Conservation (phyloP, 495 filamentous ascomycete genomes). For the Aspergillus sclerotioniger region DNA sequence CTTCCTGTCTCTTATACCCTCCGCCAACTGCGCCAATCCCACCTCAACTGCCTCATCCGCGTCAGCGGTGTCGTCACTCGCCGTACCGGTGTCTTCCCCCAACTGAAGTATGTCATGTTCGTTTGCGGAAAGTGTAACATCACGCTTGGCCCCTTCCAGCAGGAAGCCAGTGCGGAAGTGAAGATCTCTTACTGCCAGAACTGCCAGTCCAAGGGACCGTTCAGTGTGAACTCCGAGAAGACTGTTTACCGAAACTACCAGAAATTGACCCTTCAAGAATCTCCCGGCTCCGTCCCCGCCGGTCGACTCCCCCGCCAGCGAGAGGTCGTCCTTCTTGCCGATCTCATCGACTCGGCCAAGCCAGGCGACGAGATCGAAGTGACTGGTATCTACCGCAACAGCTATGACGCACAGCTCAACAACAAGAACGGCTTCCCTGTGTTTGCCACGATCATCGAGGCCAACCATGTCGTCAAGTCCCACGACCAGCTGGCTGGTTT, state of each 20-base stretch:
- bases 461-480: constrained; percentile 93
- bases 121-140: constrained; percentile 91
- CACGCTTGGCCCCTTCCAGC: constrained; percentile 92
- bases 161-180: constrained; percentile 93
- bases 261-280: constrained; percentile 95
- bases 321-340: constrained; percentile 94
- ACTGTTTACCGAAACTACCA: constrained; percentile 99
- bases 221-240: constrained; percentile 94
- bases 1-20: constrained; percentile 95
- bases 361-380: constrained; percentile 98
- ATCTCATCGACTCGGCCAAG: constrained; percentile 95
- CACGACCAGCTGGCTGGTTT: constrained; percentile 99
- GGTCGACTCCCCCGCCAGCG: constrained; percentile 93
- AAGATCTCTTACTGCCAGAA: constrained; percentile 96
- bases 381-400: constrained; percentile 97
- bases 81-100: constrained; percentile 95
- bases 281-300: constrained; percentile 93
- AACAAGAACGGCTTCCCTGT: constrained; percentile 99
- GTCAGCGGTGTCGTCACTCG: constrained; percentile 95
- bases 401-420: constrained; percentile 95
- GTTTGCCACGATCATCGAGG: constrained; percentile 96
- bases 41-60: constrained; percentile 94
- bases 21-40: constrained; percentile 90
- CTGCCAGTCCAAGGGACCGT: constrained; percentile 94
- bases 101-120: constrained; percentile 97